A percentile compares a stretch with the other conserved stretches of the same genome.
phyloP scores from a whole-genome alignment of 2,329 filamentous ascomycete species.

The Bisporella sp. region DNA sequence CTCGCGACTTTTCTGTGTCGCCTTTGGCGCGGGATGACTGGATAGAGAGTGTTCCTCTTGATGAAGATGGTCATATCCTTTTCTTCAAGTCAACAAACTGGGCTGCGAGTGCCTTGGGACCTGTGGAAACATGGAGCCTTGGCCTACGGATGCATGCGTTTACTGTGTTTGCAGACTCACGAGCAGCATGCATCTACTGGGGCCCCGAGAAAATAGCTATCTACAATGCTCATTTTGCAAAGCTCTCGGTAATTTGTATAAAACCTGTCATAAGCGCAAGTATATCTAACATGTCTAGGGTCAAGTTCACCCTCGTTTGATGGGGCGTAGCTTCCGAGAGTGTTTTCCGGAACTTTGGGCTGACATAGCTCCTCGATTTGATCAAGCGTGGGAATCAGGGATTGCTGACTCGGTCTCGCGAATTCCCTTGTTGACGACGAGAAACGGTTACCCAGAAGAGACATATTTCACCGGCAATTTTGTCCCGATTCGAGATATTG shows the following conservation, averaged over 20 bases:
- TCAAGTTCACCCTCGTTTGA: too few relatives aligned
- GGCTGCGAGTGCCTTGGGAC: slow-evolving; percentile 15
- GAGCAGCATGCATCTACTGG: slow-evolving; percentile 18
- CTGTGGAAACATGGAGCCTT: slow-evolving; percentile 13
- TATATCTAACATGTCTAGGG: too few relatives aligned
- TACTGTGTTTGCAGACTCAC: slow-evolving; percentile 18
- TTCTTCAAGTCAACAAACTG: slow-evolving; percentile 19
- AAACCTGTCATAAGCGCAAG: too few relatives aligned
- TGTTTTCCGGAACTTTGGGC: too few relatives aligned
- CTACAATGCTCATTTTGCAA: too few relatives aligned
- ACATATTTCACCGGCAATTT: slow-evolving; percentile 23
- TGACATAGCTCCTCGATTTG: too few relatives aligned
- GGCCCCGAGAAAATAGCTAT: slow-evolving; percentile 1
- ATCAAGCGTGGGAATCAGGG: too few relatives aligned
- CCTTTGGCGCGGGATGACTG: slow-evolving; percentile 10
- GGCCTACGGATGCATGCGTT: slow-evolving; percentile 16
- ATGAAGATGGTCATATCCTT: slow-evolving; percentile 10
- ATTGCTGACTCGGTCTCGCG: too few relatives aligned
- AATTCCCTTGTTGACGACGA: slow-evolving; percentile 18
- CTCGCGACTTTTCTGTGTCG: neutral
- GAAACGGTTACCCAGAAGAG: slow-evolving; percentile 19
- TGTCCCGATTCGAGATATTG: slow-evolving; percentile 17
- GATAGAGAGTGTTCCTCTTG: slow-evolving; percentile 12
- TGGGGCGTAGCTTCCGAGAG: too few relatives aligned
- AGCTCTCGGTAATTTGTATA: too few relatives aligned